Percentiles rank a stretch among this genome's conserved stretches.
Evolutionary conservation across 352 stramenopile species (phyloP).

Genomic region (Globisporangium barbulae): DNA sequence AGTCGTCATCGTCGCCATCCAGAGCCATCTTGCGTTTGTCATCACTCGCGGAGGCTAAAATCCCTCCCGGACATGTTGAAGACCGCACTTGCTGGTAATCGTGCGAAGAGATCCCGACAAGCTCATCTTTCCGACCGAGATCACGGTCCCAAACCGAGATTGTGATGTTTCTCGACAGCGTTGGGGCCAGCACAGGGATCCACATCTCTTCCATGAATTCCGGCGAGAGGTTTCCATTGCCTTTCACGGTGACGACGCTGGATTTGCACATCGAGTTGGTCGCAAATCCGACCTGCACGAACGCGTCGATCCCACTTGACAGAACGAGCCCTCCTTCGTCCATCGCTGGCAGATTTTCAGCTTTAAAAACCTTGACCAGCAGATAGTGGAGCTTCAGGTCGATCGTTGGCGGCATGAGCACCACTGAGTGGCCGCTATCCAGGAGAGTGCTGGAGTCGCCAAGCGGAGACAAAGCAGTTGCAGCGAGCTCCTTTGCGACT

Average conservation of each 20-base stretch:
- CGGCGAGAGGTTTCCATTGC: conserved; percentile 34
- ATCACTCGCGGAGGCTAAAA: conserved; percentile 11
- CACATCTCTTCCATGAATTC: conserved; percentile 84
- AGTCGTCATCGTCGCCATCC: conserved; percentile 3
- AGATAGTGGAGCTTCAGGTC: conserved; percentile 78
- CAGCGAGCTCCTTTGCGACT: conserved; percentile 47
- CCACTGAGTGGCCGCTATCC: conserved; percentile 32
- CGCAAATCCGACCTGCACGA: conserved; percentile 69
- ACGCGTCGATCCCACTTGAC: conserved; percentile 79
- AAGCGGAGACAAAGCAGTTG: conserved; percentile 1
- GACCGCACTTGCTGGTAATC: conserved; percentile 68
- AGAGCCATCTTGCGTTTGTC: neutral
- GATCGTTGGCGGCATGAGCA: conserved; percentile 75
- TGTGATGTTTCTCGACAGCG: conserved; percentile 63
- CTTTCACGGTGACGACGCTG: conserved; percentile 63
- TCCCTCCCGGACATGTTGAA: conserved; percentile 24
- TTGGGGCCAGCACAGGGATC: conserved; percentile 79
- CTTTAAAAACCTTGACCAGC: conserved; percentile 69
- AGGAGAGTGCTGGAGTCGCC: conserved; percentile 5
- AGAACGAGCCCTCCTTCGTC: conserved; percentile 46
- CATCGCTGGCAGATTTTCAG: conserved; percentile 82
- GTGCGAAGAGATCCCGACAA: conserved; percentile 62
- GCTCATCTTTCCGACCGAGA: conserved; percentile 54
- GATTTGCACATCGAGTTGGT: conserved; percentile 42
- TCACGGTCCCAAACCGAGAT: conserved; percentile 85